Evolutionary conservation across 192 early-diverging fungal species (phyloP), one percentile per base, ranked within the genome.

Genomic region (Coemansia erecta): DNA sequence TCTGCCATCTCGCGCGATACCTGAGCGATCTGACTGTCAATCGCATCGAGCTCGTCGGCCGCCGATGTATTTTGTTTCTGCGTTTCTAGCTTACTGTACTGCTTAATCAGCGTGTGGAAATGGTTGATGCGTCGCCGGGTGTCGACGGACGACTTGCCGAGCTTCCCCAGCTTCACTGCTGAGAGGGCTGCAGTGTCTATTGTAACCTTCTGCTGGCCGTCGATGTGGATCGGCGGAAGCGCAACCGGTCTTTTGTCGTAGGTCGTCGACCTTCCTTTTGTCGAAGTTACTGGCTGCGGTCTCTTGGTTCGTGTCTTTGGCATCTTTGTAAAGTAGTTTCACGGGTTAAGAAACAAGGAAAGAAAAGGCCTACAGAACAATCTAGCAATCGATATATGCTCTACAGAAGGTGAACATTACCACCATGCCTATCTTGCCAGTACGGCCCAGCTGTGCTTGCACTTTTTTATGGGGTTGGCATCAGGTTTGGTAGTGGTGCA

Each of bases 71-170:
- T 75, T 61, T 28, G 42, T 49, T 37, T 53, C 35, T 7, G 41
- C 14, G 62, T 33, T 11, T 48, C 57, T 42, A 69, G 73, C 33
- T 84, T 81, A 6, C 89, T 76, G 26, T 90, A 81, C 61, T 87
- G 75, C 58, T 94, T 94, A 49, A 89, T 90, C 24, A 94, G 83
- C 22, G 86, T 84, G 72, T 94, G 92, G 69, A 87, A 94, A 33
- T 78, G 81, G 47, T 87, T 83, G 67, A 94, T 94, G 33, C 88
- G 70, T 14, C 84, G 81, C 48, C 84, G 84, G 0, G 87, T 89
- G 28, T 85, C 87, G 21, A 75, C 57, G 2, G 85, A 82, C 0
- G 87, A 85, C 22, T 83, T 85, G 55, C 85, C 84, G 6, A 84
- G 80, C 46, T 61, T 72, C 14, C 42, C 72, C 2, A 54, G 59